Base-by-base conservation (phyloP, 2,329 filamentous ascomycete genomes). In the Biscogniauxia mediterranea region DNA sequence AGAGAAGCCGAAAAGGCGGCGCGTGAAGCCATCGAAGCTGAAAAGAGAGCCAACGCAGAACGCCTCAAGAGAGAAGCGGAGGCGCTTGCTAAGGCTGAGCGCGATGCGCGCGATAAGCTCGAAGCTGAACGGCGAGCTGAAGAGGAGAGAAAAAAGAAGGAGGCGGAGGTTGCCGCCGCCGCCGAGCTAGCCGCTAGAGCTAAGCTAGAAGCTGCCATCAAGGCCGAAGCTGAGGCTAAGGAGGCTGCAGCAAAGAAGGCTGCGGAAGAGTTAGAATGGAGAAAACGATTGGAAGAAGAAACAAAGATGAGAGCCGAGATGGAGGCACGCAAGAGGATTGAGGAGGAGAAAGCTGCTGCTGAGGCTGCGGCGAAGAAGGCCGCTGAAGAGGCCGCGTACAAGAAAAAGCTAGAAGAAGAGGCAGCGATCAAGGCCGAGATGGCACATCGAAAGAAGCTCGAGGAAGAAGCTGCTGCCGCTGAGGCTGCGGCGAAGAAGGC, bases 101-200 rank as follows among this genome's bases (percentile, higher is more conserved):
- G 71, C 53, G 73, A 74, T 21, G 69, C 76, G 21, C 75, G 76
- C 50, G 70, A 73, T 17, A 74, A 74, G 60, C 62, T 74, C 46
- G 73, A 76, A 28, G 71, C 64, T 25, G 72, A 71, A 57, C 64
- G 64, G 19, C 77, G 78, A 50, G 76, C 76, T n/a, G 80, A 78
- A 17, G 80, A 81, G 52, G 74, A 78, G 61, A 73, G 38, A 68
- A 76, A 75, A 64, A 81, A 80, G 51, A 80, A 64, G 65, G 77
- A 77, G 3, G 80, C 79, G 8, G 76, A 79, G 55, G 76, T 77
- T 3, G 80, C 81, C 58, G 76, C 73, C 23, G 75, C 79, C 1
- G 83, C 83, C 9, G 82, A 86, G 62, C 79, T 81, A 23, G 80
- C 81, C 50, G 79, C 81, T 17, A 67, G 67, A 56, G 59, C 59